Base-by-base conservation (phyloP, 805 yeast genomes). In the Tetrapisispora taiwanensis region DNA sequence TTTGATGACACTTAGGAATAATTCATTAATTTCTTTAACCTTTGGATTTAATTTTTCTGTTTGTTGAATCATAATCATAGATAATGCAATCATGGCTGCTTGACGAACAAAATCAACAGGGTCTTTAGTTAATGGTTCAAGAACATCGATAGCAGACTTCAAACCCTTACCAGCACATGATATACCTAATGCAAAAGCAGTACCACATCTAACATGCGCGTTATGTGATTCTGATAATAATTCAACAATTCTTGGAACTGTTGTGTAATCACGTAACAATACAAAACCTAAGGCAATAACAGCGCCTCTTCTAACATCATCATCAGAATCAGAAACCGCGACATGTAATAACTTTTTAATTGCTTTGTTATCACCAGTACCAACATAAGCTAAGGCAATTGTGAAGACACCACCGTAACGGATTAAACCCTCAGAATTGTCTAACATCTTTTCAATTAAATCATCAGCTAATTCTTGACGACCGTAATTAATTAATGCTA, bases 151-250 rank as follows among this genome's bases (percentile, higher is more conserved):
- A 0, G 98, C 97, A 33, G 90, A 80, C 46, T 81, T 78, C 44
- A 84, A 69, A 3, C 89, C 92, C 60, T 92, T 81, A 39, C 98
- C 98, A 20, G 97, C 96, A 72, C 97, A 89, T 3, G 97, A 79
- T 49, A 92, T 85, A 67, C 97, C 98, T 50, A 92, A 74, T 0
- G 98, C 98, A 78, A 92, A 72, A 1, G 97, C 95, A 28, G 97
- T 85, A 70, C 98, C 98, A 62, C 92, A 92, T 64, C 98, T 84
- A 31, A 92, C 97, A 61, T 92, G 97, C 13, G 98, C 95, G 63
- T 92, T 92, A 65, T 92, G 97, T 1, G 95, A 85, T 65, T 88
- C 95, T 0, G 95, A 78, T 53, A 92, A 73, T 46, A 92, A 72
- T 63, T 90, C 95, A 32, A 92, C 97, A 68, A 92, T 84, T 53